A percentile compares a stretch with the other conserved stretches of the same genome.
Conservation (phyloP, 169 alveolate genomes). For the Blepharisma undulans region DNA sequence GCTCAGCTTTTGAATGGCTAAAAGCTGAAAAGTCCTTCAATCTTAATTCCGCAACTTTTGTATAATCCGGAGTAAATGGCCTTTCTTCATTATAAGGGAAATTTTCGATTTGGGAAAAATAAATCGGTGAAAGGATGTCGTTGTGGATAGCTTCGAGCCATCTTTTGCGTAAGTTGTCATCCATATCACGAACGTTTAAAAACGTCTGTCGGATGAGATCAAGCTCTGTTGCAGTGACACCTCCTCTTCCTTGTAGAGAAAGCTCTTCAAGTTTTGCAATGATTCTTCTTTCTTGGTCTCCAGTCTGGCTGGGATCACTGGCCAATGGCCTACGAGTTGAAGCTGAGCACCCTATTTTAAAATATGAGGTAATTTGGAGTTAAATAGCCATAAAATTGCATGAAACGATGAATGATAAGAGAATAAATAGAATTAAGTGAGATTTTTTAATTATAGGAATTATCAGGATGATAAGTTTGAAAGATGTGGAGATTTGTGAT, state of each 20-base stretch:
- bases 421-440: background rate
- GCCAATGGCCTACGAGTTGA: background rate
- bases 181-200: background rate
- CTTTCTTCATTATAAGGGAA: background rate
- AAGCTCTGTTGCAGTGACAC: background rate
- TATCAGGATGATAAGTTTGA: background rate
- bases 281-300: constrained; percentile 28
- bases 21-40: background rate
- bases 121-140: constrained; percentile 36
- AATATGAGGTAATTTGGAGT: background rate
- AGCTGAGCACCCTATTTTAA: constrained; percentile 24
- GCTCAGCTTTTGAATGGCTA: constrained; percentile 20
- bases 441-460: background rate
- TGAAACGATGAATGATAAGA: background rate
- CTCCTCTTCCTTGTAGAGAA: background rate
- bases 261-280: constrained; percentile 1
- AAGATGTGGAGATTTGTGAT: background rate
- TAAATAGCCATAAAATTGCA: background rate
- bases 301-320: constrained; percentile 11
- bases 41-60: background rate
- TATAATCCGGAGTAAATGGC: constrained; percentile 16
- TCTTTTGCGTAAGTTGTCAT: background rate
- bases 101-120: constrained; percentile 18
- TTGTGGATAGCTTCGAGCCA: constrained; percentile 30
- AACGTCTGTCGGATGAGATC: constrained; percentile 40